Evolutionary conservation across 352 stramenopile genomes (phyloP).

Genomic region (Globisporangium spiculum): DNA sequence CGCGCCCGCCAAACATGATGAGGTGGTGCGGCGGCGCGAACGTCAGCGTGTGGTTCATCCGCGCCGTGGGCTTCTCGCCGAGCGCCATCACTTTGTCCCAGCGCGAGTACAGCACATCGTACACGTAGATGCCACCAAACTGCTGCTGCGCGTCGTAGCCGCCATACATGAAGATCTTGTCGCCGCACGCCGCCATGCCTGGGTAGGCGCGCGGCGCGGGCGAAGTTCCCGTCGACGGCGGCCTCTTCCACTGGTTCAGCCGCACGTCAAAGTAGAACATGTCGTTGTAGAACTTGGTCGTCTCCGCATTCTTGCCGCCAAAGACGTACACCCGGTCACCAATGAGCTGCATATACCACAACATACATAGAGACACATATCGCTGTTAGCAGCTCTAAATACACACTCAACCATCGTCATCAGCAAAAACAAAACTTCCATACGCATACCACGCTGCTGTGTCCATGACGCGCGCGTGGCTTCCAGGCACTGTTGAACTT

Average conservation of each 20-base stretch:
- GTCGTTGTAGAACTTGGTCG: slow-evolving; percentile 58
- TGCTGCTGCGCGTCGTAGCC: slow-evolving; percentile 51
- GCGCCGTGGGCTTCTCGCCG: slow-evolving; percentile 39
- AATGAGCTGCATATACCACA: slow-evolving; percentile 27
- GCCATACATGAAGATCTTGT: slow-evolving; percentile 68
- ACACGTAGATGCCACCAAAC: slow-evolving; percentile 61
- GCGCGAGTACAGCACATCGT: slow-evolving; percentile 38
- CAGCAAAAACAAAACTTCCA: neutral
- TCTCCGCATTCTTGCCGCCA: slow-evolving; percentile 55
- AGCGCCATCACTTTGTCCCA: slow-evolving; percentile 50
- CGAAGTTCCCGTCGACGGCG: slow-evolving; percentile 23
- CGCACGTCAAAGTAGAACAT: slow-evolving; percentile 71
- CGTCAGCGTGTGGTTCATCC: slow-evolving; percentile 65
- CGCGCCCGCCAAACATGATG: slow-evolving; percentile 58
- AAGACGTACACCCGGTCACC: slow-evolving; percentile 71
- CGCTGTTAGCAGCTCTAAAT: neutral
- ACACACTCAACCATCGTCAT: neutral
- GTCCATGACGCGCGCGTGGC: slow-evolving; percentile 47
- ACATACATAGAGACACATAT: neutral
- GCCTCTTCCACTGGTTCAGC: slow-evolving; percentile 59
- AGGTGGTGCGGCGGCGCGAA: slow-evolving; percentile 43
- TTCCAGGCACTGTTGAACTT: slow-evolving; percentile 59
- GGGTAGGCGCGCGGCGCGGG: slow-evolving; percentile 52
- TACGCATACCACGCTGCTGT: slow-evolving; percentile 57
- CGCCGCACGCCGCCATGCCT: slow-evolving; percentile 41